Evolutionary conservation across 2,329 filamentous ascomycete genomes (phyloP).

Genomic region (Pseudogymnoascus sp.): DNA sequence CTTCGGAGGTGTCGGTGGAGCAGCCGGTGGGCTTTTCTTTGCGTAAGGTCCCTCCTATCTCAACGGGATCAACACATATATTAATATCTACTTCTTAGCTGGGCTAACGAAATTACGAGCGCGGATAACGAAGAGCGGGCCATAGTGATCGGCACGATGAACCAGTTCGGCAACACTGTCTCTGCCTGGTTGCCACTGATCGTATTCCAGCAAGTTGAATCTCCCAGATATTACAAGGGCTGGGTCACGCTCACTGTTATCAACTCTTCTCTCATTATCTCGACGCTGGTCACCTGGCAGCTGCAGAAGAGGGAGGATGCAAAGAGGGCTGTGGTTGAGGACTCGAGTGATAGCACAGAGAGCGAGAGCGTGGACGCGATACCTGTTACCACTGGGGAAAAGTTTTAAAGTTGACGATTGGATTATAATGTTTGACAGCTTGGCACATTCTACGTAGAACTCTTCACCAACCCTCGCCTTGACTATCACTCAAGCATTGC

Average conservation of each 20-base stretch:
- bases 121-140: constrained; percentile 58
- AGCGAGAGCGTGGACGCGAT: neutral
- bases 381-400: neutral
- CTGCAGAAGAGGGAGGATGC: constrained; percentile 37
- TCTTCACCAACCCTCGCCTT: neutral
- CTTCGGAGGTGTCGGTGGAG: constrained; percentile 40
- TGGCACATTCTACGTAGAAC: neutral
- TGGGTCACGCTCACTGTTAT: constrained; percentile 49
- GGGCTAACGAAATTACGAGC: constrained; percentile 48
- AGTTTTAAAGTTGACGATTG: neutral
- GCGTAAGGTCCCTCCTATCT: constrained; percentile 31
- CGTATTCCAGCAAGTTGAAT: constrained; percentile 58
- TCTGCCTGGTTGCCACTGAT: constrained; percentile 63
- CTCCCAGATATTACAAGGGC: constrained; percentile 53
- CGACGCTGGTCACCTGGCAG: constrained; percentile 40
- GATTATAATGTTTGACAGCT: neutral
- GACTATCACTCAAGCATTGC: neutral
- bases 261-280: constrained; percentile 42
- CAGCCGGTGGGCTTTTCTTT: constrained; percentile 42
- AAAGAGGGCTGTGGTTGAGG: neutral
- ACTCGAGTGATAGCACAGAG: neutral
- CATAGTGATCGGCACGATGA: constrained; percentile 59
- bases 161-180: constrained; percentile 61
- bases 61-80: constrained; percentile 11
- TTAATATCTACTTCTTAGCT: constrained; percentile 27